Percentiles rank a stretch among this genome's conserved stretches.
Evolutionary conservation across 441 rosid genomes (phyloP).

Genomic region (Erysimum pusillum): DNA sequence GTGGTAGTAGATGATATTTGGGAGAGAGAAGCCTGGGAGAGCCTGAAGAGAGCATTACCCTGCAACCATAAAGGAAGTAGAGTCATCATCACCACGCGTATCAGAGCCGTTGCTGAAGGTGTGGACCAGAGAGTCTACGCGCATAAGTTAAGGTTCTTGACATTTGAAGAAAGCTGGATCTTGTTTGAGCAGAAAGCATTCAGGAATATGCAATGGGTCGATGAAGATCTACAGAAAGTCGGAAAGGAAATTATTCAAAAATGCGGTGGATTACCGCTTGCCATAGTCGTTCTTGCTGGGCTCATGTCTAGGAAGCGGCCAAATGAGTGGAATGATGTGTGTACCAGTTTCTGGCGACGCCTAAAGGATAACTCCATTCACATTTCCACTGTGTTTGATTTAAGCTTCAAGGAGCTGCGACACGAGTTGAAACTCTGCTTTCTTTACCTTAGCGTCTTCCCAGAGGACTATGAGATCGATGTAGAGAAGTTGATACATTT

Average conservation of each 20-base stretch:
- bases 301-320: slow-evolving; percentile 13
- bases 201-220: slow-evolving; percentile 1
- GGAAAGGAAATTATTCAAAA: slow-evolving; percentile 23
- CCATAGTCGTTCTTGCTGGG: slow-evolving; percentile 31
- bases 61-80: slow-evolving; percentile 8
- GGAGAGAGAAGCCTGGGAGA: slow-evolving; percentile 32
- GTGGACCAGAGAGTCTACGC: slow-evolving; percentile 4
- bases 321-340: slow-evolving; percentile 37
- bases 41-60: slow-evolving; percentile 37
- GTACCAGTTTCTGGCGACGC: slow-evolving; percentile 34
- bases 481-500: slow-evolving; percentile 21
- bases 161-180: slow-evolving; percentile 33
- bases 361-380: slow-evolving; percentile 35
- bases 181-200: slow-evolving; percentile 43
- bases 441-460: slow-evolving; percentile 39
- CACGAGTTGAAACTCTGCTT: slow-evolving; percentile 32
- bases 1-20: slow-evolving; percentile 41
- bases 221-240: slow-evolving; percentile 11
- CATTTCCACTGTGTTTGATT: slow-evolving; percentile 12
- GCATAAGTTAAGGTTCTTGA: slow-evolving; percentile 25
- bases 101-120: slow-evolving; percentile 16
- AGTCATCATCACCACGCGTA: slow-evolving; percentile 41
- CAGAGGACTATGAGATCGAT: slow-evolving; percentile 35
- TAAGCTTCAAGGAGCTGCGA: slow-evolving; percentile 25
- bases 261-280: slow-evolving; percentile 37